These are phyloP conservation scores for Fraxinus baroniana DNA, from an alignment of 305 asterid species.

Conservation along the genomic window DNA sequence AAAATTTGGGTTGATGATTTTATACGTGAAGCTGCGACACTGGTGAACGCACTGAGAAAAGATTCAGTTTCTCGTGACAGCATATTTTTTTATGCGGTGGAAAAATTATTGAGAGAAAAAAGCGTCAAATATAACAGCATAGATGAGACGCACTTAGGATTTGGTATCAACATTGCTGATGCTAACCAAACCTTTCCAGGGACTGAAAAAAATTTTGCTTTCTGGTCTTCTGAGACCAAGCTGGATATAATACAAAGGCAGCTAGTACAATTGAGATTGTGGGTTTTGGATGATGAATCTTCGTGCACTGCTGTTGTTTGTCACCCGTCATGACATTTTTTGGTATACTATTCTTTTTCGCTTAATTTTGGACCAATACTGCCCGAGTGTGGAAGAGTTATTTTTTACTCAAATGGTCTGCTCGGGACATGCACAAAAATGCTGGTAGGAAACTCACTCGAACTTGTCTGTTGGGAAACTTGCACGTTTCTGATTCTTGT, in stretches of 20 bases:
- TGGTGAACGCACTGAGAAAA: constrained; percentile 31
- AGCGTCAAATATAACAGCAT: constrained; percentile 29
- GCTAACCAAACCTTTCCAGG: constrained; percentile 32
- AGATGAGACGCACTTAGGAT: constrained; percentile 48
- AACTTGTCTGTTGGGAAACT: background rate
- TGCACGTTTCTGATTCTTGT: background rate
- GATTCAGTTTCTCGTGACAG: constrained; percentile 30
- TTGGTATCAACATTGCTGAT: constrained; percentile 29
- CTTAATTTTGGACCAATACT: constrained; percentile 5
- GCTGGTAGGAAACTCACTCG: background rate
- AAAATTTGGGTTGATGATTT: constrained; percentile 51
- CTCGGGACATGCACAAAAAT: background rate
- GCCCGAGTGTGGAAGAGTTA: background rate
- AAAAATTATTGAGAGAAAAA: constrained; percentile 47
- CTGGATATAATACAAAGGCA: constrained; percentile 42
- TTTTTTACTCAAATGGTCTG: background rate
- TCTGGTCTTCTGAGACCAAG: constrained; percentile 47
- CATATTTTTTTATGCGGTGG: constrained; percentile 39
- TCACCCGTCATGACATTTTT: constrained; percentile 45
- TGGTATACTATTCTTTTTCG: background rate
- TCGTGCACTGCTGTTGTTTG: constrained; percentile 76
- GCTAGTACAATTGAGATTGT: constrained; percentile 48
- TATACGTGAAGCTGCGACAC: constrained; percentile 31
- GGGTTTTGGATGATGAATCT: constrained; percentile 64
- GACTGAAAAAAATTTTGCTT: constrained; percentile 35